phyloP scores from a whole-genome alignment of 1,139 yeast genomes.

The Meyerozyma carpophila region DNA sequence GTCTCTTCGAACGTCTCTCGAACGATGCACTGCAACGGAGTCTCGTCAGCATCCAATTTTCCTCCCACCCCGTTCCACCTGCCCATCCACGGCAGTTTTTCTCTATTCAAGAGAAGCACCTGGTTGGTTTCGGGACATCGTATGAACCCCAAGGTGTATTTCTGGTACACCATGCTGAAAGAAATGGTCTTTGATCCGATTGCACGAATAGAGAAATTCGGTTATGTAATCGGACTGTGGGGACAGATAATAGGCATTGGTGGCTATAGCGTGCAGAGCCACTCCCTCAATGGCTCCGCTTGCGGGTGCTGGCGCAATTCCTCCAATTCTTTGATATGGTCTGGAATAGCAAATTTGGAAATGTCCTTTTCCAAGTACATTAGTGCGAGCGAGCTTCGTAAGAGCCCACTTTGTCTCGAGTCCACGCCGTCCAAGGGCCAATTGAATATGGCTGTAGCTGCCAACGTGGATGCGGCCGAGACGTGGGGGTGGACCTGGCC shows the following conservation, averaged over 20 bases:
- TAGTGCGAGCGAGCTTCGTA: background rate
- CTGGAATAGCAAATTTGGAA: background rate
- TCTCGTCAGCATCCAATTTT: conserved; percentile 31
- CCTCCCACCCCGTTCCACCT: conserved; percentile 52
- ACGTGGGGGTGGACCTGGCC: conserved; percentile 16
- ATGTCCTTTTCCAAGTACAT: background rate
- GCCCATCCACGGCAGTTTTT: conserved; percentile 49
- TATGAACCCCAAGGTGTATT: conserved; percentile 13
- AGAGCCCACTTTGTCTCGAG: background rate
- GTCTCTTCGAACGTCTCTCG: conserved; percentile 44
- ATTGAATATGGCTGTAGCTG: conserved; percentile 15
- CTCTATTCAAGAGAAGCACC: conserved; percentile 35
- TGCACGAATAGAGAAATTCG: background rate
- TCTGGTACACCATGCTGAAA: conserved; percentile 2
- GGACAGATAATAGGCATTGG: background rate
- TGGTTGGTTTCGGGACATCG: conserved; percentile 8
- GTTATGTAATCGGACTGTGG: too few species aligned
- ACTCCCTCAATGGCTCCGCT: background rate
- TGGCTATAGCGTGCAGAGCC: background rate
- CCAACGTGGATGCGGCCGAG: conserved; percentile 12
- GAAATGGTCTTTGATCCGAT: too few species aligned
- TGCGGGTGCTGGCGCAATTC: background rate
- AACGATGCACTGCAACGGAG: conserved; percentile 35
- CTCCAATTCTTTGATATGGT: background rate
- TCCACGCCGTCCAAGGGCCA: background rate